Evolutionary conservation across 257 asterid species (phyloP), one percentile per base, ranked within the genome.

Genomic region (Fraxinus anomala): DNA sequence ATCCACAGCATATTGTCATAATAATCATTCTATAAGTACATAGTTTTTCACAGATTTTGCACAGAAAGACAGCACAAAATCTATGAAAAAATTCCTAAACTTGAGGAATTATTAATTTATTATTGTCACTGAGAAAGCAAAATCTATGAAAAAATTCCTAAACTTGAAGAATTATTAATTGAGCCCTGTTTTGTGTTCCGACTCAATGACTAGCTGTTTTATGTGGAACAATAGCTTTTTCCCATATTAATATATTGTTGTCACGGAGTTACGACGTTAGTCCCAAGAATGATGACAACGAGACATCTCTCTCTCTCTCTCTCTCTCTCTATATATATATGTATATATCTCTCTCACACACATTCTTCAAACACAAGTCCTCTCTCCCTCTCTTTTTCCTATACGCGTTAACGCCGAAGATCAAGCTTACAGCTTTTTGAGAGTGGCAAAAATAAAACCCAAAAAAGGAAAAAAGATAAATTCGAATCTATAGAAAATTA

Each of bases 341-440:
- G 16, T 49, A 54, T 19, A 4, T 54, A 1, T 31, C 11, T 19
- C 28, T n/a, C 24, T 5, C 65, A n/a, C 65, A n/a, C n/a, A 54
- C 16, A 0, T 0, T 42, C 39, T 26, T 79, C 81, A 75, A 78
- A 80, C 81, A 56, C 85, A 80, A 33, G 28, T 31, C 65, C 9
- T 68, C 66, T 24, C 8, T 14, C 39, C 47, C 49, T 54, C 59
- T 51, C 76, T 72, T 36, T 72, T 16, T 16, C 36, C 73, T 74
- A 34, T 77, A 37, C 31, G 54, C 37, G 4, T 56, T 73, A 7
- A 16, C 72, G 24, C 87, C 88, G 69, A 49, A 49, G 81, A 85
- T 81, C 44, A 66, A 83, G 87, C 80, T 36, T 68, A 59, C 66
- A 76, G 61, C 17, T 42, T 17, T 59, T 66, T 40, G 51, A 5